Evolutionary conservation across 2,329 filamentous ascomycete species (phyloP).

Genomic region (Ophiocordyceps camponoti-floridani): DNA sequence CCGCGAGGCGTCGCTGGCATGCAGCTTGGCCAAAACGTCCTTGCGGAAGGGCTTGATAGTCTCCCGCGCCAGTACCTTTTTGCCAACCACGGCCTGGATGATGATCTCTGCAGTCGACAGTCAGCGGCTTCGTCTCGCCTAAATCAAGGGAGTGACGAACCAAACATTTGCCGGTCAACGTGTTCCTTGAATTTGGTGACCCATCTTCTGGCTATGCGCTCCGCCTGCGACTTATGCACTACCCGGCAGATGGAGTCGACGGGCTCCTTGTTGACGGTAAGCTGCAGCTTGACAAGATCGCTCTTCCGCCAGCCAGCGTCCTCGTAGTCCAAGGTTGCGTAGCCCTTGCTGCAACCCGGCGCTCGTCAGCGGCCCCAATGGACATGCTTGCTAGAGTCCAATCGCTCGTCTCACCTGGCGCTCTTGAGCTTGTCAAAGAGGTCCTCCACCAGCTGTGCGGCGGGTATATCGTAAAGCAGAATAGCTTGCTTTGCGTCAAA

Average conservation of each 20-base stretch:
- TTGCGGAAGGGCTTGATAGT: conserved; percentile 95
- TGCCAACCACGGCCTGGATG: conserved; percentile 78
- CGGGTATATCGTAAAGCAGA: conserved; percentile 74
- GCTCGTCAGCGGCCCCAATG: conserved; percentile 1
- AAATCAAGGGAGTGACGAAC: conserved; percentile 11
- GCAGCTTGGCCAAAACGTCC: conserved; percentile 82
- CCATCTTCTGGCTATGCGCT: conserved; percentile 70
- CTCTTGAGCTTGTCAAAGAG: conserved; percentile 95
- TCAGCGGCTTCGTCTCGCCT: not conserved
- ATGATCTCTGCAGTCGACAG: conserved; percentile 49
- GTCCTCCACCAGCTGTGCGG: conserved; percentile 85
- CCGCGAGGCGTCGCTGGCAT: conserved; percentile 72
- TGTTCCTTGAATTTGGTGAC: conserved; percentile 94
- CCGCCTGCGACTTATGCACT: conserved; percentile 65
- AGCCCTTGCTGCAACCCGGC: conserved; percentile 46
- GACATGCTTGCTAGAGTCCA: not conserved
- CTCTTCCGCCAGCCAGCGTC: conserved; percentile 75
- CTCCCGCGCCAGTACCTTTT: conserved; percentile 71
- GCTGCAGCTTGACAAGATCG: conserved; percentile 71
- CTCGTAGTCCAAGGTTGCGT: conserved; percentile 92
- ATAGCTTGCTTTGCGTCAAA: conserved; percentile 90
- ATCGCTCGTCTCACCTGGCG: conserved; percentile 32
- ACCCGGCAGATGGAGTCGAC: conserved; percentile 92
- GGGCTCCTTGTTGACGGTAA: conserved; percentile 82
- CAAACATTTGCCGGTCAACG: conserved; percentile 88